These are phyloP conservation scores for Rhizopogon sp. DNA, from an alignment of 768 basidiomycete genomes.

Conservation along the genomic window DNA sequence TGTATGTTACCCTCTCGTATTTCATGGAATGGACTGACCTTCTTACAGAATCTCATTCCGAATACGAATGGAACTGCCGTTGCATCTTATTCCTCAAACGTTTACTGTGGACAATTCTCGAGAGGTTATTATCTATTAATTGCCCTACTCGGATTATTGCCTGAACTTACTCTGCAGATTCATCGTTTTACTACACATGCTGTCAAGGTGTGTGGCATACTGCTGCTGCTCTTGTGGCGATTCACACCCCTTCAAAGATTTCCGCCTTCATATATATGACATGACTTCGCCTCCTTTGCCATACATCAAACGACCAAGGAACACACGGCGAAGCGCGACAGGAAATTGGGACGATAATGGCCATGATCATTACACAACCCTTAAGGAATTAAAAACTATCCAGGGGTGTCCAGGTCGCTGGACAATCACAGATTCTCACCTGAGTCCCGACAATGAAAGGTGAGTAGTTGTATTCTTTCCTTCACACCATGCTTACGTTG, in stretches of 20 bases:
- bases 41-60: slow-evolving; percentile 60
- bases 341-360: slow-evolving; percentile 20
- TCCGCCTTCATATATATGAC: slow-evolving; percentile 85
- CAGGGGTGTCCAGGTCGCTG: slow-evolving; percentile 74
- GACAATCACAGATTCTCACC: slow-evolving; percentile 94
- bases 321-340: slow-evolving; percentile 10
- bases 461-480: slow-evolving; percentile 22
- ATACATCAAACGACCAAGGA: slow-evolving; percentile 12
- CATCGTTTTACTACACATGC: slow-evolving; percentile 92
- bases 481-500: slow-evolving; percentile 2
- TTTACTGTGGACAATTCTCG: slow-evolving; percentile 85
- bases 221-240: background rate
- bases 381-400: slow-evolving; percentile 58
- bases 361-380: slow-evolving; percentile 42
- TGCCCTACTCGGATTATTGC: slow-evolving; percentile 2
- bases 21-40: background rate
- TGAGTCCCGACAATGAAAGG: slow-evolving; percentile 87
- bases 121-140: slow-evolving; percentile 37
- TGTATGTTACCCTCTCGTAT: slow-evolving; percentile 34
- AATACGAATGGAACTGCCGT: slow-evolving; percentile 81
- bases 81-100: slow-evolving; percentile 63
- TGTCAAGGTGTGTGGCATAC: slow-evolving; percentile 54
- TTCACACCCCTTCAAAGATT: slow-evolving; percentile 48
- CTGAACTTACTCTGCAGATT: slow-evolving; percentile 43
- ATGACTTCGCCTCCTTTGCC: slow-evolving; percentile 46